A percentile compares a stretch with the other conserved stretches of the same genome.
These are phyloP conservation scores for Kluyveromyces wickerhamii DNA, from an alignment of 805 yeast species.

Conservation along the genomic window DNA sequence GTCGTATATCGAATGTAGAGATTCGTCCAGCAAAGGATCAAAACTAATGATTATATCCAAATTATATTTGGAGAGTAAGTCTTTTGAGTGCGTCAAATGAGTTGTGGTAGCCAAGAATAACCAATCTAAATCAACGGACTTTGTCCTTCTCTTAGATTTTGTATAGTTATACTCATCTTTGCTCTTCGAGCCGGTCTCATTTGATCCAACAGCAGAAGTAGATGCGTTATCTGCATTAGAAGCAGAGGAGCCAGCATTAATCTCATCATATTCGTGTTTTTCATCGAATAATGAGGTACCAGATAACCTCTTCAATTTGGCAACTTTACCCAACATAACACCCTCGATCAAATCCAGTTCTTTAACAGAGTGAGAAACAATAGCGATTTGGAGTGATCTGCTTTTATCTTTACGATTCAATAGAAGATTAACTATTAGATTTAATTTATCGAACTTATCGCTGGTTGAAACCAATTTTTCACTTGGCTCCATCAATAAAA, in stretches of 20 bases:
- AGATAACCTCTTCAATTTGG: conserved; percentile 59
- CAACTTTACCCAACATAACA: conserved; percentile 59
- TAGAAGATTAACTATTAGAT: conserved; percentile 28
- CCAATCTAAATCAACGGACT: conserved; percentile 24
- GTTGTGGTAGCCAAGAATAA: conserved; percentile 40
- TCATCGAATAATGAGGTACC: conserved; percentile 50
- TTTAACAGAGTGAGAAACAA: conserved; percentile 54
- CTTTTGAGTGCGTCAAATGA: conserved; percentile 32
- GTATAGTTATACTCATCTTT: conserved; percentile 25
- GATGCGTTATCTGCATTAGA: conserved; percentile 4
- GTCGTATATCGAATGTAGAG: conserved; percentile 24
- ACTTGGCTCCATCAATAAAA: conserved; percentile 58
- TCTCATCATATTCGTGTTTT: conserved; percentile 13
- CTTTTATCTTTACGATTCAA: conserved; percentile 10
- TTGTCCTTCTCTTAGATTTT: conserved; percentile 9
- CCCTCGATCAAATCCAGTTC: conserved; percentile 78
- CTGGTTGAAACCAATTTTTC: conserved; percentile 45
- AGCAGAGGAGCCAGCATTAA: conserved; percentile 2
- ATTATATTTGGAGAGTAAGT: conserved; percentile 27
- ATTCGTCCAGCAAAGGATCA: conserved; percentile 35
- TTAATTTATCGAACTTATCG: conserved; percentile 50
- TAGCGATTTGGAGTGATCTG: conserved; percentile 22
- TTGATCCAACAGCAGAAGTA: not conserved
- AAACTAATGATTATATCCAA: conserved; percentile 42
- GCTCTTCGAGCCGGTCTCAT: conserved; percentile 15